Evolutionary conservation across 2,329 filamentous ascomycete species (phyloP).

Genomic region (Colletotrichum agaves): DNA sequence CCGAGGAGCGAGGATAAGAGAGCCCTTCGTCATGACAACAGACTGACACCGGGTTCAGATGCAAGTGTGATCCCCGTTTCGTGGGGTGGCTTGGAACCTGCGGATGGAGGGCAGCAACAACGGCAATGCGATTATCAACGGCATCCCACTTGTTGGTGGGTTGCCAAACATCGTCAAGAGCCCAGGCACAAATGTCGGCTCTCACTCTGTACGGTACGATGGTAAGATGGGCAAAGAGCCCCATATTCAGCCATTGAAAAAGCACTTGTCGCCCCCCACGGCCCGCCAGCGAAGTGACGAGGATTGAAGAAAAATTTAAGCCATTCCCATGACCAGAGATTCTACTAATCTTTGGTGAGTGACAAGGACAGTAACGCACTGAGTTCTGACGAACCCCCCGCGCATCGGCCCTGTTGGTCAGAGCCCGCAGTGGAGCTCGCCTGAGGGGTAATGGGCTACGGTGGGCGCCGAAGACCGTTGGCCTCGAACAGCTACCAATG

Average conservation of each 20-base stretch:
- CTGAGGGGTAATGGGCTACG: constrained; percentile 26
- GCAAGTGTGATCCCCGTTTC: constrained; percentile 35
- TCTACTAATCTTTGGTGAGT: constrained; percentile 15
- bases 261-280: constrained; percentile 1
- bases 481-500: constrained; percentile 6
- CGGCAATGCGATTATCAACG: constrained; percentile 21
- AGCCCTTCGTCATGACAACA: constrained; percentile 23
- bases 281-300: neutral
- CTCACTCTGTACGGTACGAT: neutral
- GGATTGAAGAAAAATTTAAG: constrained; percentile 5
- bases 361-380: constrained; percentile 11
- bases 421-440: constrained; percentile 27
- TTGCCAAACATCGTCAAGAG: neutral
- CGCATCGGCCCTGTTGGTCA: constrained; percentile 30
- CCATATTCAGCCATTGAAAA: neutral
- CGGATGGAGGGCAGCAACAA: constrained; percentile 27
- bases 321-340: constrained; percentile 24
- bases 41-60: constrained; percentile 21
- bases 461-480: constrained; percentile 20
- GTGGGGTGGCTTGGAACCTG: constrained; percentile 26
- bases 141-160: neutral
- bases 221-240: constrained; percentile 1
- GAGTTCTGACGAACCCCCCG: constrained; percentile 32
- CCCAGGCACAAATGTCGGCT: neutral
- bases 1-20: neutral